Conservation (phyloP, 2,329 filamentous ascomycete species). For the Epichloe baconii region DNA sequence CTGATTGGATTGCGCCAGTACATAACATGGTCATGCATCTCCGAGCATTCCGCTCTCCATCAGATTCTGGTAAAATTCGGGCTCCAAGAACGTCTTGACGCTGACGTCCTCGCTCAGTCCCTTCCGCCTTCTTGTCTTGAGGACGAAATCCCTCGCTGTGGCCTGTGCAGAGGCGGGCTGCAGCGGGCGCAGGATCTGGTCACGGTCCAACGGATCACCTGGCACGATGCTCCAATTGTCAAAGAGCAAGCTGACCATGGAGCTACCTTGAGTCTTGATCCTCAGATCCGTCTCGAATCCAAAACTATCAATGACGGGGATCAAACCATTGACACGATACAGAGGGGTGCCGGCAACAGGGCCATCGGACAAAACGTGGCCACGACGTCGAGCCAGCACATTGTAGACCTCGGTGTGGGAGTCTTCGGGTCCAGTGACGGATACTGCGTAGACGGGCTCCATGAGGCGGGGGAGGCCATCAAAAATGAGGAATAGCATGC, state of each 20-base stretch:
- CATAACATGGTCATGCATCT: conserved; percentile 18
- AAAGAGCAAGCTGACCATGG: conserved; percentile 83
- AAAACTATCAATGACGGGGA: conserved; percentile 94
- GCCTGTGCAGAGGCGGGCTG: conserved; percentile 82
- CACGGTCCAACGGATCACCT: conserved; percentile 84
- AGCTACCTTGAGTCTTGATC: conserved; percentile 89
- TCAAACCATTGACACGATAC: conserved; percentile 78
- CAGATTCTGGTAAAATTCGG: conserved; percentile 77
- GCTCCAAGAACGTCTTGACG: conserved; percentile 91
- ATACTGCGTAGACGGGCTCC: conserved; percentile 89
- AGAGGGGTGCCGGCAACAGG: conserved; percentile 89
- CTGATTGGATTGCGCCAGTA: too few relatives aligned
- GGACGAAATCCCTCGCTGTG: conserved; percentile 86
- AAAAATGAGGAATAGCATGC: conserved; percentile 94
- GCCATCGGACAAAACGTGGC: conserved; percentile 88
- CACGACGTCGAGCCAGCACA: conserved; percentile 73
- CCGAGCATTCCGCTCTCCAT: conserved; percentile 83
- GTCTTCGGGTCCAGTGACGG: conserved; percentile 84
- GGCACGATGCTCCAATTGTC: conserved; percentile 94
- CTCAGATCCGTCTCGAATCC: conserved; percentile 95
- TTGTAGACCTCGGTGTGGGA: conserved; percentile 85
- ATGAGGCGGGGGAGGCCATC: conserved; percentile 93
- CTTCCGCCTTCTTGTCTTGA: conserved; percentile 90
- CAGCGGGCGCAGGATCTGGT: conserved; percentile 67
- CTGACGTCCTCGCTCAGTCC: conserved; percentile 90